Evolutionary conservation across 2,329 filamentous ascomycete species (phyloP).

Genomic region (Fusarium proliferatum): DNA sequence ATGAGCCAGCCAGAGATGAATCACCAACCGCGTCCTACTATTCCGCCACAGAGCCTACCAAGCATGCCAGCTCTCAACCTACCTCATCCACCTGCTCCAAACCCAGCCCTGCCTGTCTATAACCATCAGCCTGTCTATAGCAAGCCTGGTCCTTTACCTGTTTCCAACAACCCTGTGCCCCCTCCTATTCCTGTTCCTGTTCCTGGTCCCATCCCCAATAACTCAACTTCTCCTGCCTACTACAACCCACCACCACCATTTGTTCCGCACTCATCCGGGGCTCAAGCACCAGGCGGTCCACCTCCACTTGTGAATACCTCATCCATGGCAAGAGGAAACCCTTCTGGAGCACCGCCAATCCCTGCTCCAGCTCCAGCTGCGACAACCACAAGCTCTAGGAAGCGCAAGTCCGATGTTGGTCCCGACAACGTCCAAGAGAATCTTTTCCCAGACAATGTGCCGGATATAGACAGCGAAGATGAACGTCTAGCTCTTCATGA

Average conservation of each 20-base stretch:
- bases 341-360: background rate
- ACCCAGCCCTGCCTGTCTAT: background rate
- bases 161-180: background rate
- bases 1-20: slow-evolving; percentile 10
- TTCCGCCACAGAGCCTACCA: background rate
- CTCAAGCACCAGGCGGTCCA: background rate
- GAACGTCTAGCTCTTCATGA: slow-evolving; percentile 14
- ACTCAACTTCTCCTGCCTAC: slow-evolving; percentile 3
- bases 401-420: slow-evolving; percentile 40
- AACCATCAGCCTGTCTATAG: background rate
- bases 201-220: background rate
- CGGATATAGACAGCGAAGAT: slow-evolving; percentile 37
- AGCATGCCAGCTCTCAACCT: slow-evolving; percentile 21
- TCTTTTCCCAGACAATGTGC: slow-evolving; percentile 35
- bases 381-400: slow-evolving; percentile 20
- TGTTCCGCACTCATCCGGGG: slow-evolving; percentile 7
- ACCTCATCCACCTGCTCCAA: slow-evolving; percentile 2
- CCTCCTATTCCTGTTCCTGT: background rate
- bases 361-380: background rate
- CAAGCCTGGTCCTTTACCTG: background rate
- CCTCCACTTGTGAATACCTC: background rate
- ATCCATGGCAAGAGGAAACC: background rate
- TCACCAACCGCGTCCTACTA: background rate
- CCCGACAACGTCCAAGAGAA: slow-evolving; percentile 23
- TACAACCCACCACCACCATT: slow-evolving; percentile 22